These are phyloP conservation scores for Ascochyta pisi DNA, from an alignment of 2,329 filamentous ascomycete genomes.

Conservation along the genomic window DNA sequence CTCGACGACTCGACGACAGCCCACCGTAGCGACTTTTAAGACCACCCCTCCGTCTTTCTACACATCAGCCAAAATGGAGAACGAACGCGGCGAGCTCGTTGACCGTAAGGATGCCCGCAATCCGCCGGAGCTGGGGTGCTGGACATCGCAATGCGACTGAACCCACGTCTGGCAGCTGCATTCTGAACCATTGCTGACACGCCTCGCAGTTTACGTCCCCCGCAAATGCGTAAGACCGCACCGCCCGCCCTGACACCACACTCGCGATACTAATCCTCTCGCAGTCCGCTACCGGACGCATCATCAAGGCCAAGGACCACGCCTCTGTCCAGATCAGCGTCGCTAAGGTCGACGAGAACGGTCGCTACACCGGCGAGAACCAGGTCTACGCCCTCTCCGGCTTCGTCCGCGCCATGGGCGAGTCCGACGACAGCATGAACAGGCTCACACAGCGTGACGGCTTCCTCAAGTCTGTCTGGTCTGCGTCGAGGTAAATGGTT, in stretches of 20 bases:
- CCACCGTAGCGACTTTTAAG: conserved; percentile 35
- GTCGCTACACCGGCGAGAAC: conserved; percentile 95
- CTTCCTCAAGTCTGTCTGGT: conserved; percentile 97
- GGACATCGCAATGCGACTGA: conserved; percentile 13
- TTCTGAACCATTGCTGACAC: conserved; percentile 23
- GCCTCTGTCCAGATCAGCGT: conserved; percentile 96
- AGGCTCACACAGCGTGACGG: conserved; percentile 94
- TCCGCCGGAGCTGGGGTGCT: not conserved
- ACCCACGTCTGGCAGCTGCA: not conserved
- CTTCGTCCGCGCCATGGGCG: conserved; percentile 96
- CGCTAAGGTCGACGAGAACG: conserved; percentile 99
- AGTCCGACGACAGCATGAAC: conserved; percentile 97
- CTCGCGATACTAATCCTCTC: conserved; percentile 32
- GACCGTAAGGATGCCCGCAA: conserved; percentile 62
- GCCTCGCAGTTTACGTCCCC: conserved; percentile 38
- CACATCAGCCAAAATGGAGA: conserved; percentile 81
- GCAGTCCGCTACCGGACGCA: conserved; percentile 68
- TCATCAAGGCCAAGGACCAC: conserved; percentile 99
- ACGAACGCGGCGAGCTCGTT: conserved; percentile 99
- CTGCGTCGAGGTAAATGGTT: conserved; percentile 64
- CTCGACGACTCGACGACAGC: conserved; percentile 27
- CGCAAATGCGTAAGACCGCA: conserved; percentile 52
- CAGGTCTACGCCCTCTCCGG: conserved; percentile 97
- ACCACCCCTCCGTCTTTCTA: conserved; percentile 34
- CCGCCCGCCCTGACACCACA: conserved; percentile 3